Conservation (phyloP, 805 yeast genomes). For the Yarrowia sp. region DNA sequence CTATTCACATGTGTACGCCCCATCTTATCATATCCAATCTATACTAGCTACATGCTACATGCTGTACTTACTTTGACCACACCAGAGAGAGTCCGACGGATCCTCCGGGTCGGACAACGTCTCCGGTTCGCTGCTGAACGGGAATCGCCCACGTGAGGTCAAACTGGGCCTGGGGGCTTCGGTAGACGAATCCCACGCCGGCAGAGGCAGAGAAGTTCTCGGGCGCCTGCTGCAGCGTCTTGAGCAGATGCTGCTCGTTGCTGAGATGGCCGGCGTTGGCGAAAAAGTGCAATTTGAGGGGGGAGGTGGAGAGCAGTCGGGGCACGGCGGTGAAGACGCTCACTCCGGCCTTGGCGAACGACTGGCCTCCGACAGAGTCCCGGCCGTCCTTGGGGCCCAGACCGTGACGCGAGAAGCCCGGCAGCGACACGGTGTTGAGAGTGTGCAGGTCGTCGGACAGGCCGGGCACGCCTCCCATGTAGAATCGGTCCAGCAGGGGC, state of each 20-base stretch:
- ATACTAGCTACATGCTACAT: slow-evolving; percentile 32
- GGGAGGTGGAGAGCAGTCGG: slow-evolving; percentile 11
- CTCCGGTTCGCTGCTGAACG: slow-evolving; percentile 34
- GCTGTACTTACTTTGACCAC: slow-evolving; percentile 31
- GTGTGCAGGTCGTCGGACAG: slow-evolving; percentile 31
- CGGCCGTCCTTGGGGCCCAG: slow-evolving; percentile 38
- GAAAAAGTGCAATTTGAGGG: slow-evolving; percentile 35
- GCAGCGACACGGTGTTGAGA: slow-evolving; percentile 29
- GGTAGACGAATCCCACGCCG: slow-evolving; percentile 35
- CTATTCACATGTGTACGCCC: too few species aligned
- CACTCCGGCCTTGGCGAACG: slow-evolving; percentile 37
- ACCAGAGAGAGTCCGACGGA: slow-evolving; percentile 26
- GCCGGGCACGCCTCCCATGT: slow-evolving; percentile 36
- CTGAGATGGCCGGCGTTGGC: slow-evolving; percentile 34
- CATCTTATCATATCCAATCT: slow-evolving; percentile 9
- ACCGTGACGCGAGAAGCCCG: slow-evolving; percentile 35
- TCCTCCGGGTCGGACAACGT: slow-evolving; percentile 33
- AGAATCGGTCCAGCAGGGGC: slow-evolving; percentile 37
- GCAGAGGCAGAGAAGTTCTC: slow-evolving; percentile 29
- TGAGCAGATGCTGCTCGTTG: slow-evolving; percentile 32
- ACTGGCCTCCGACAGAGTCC: slow-evolving; percentile 37
- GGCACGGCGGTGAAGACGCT: slow-evolving; percentile 19
- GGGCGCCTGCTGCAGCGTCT: slow-evolving; percentile 22
- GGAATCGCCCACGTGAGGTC: slow-evolving; percentile 38
- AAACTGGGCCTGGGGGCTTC: slow-evolving; percentile 36